Evolutionary conservation across 768 basidiomycete genomes (phyloP).

Genomic region (Amanita pseudoporphyria): DNA sequence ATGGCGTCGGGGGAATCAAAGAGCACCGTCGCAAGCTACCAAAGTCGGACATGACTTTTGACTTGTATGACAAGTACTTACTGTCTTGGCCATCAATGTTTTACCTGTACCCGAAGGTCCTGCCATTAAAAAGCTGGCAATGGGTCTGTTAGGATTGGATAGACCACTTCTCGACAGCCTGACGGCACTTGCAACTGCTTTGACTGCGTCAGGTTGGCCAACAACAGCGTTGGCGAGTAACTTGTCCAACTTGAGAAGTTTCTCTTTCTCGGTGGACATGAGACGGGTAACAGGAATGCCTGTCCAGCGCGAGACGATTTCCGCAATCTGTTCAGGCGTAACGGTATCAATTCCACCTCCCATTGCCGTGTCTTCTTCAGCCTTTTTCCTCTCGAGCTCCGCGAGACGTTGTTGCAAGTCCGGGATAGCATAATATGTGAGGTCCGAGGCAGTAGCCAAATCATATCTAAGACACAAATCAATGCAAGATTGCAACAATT

Average conservation of each 20-base stretch:
- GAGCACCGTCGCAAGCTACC: conserved; percentile 73
- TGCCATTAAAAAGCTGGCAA: conserved; percentile 88
- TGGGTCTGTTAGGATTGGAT: conserved; percentile 77
- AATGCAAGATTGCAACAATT: conserved; percentile 9
- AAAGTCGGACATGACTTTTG: conserved; percentile 2
- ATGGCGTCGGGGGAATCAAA: conserved; percentile 90
- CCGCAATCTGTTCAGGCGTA: conserved; percentile 84
- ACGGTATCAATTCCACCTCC: conserved; percentile 57
- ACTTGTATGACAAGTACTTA: conserved; percentile 25
- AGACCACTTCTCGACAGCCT: conserved; percentile 90
- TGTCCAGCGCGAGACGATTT: conserved; percentile 92
- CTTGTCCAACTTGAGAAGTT: conserved; percentile 80
- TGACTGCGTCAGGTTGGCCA: conserved; percentile 87
- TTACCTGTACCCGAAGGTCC: conserved; percentile 92
- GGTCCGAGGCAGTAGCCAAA: conserved; percentile 71
- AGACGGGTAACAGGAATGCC: conserved; percentile 83
- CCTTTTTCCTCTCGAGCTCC: conserved; percentile 63
- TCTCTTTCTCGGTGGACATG: conserved; percentile 86
- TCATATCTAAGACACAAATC: conserved; percentile 39
- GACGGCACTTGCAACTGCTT: conserved; percentile 89
- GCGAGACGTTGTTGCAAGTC: conserved; percentile 72
- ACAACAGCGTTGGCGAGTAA: conserved; percentile 69
- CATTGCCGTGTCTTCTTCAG: conserved; percentile 52
- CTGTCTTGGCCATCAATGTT: conserved; percentile 84
- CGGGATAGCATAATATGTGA: conserved; percentile 88